Evolutionary conservation across 805 yeast genomes (phyloP).

Genomic region (Kregervanrija fluxuum): DNA sequence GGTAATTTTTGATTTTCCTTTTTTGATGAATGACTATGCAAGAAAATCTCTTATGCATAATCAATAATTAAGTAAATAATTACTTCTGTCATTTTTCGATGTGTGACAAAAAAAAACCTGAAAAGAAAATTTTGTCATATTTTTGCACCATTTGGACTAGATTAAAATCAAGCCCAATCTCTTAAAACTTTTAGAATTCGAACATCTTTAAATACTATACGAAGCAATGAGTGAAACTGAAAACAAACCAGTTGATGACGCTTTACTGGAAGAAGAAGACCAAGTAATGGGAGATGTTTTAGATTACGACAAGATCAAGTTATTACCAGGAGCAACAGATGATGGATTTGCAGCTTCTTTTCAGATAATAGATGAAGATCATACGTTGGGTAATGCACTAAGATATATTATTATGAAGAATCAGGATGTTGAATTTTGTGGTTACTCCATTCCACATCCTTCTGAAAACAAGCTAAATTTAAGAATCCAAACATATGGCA

Average conservation of each 20-base stretch:
- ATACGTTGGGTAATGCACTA: slow-evolving; percentile 89
- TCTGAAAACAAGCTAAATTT: slow-evolving; percentile 84
- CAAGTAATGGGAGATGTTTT: slow-evolving; percentile 34
- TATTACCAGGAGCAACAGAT: slow-evolving; percentile 81
- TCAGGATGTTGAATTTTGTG: slow-evolving; percentile 97
- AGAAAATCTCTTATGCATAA: too few species aligned
- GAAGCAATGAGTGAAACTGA: slow-evolving; percentile 1
- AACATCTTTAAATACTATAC: too few species aligned
- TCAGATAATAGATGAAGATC: slow-evolving; percentile 90
- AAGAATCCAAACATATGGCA: slow-evolving; percentile 89
- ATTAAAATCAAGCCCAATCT: too few species aligned
- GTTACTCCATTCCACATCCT: slow-evolving; percentile 97
- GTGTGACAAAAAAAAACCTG: too few species aligned
- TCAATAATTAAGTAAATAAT: too few species aligned
- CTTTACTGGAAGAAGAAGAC: slow-evolving; percentile 16
- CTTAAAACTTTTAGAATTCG: too few species aligned
- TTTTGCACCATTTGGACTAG: too few species aligned
- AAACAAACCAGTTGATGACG: slow-evolving; percentile 4
- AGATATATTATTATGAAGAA: slow-evolving; percentile 95
- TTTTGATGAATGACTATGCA: too few species aligned
- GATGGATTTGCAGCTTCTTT: slow-evolving; percentile 95
- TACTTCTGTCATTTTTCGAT: too few species aligned
- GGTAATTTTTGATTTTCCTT: too few species aligned
- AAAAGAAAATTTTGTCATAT: too few species aligned
- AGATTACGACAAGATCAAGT: slow-evolving; percentile 50